A percentile compares a stretch with the other conserved stretches of the same genome.
phyloP scores from a whole-genome alignment of 495 filamentous ascomycete genomes.

The Neurospora cerealis region DNA sequence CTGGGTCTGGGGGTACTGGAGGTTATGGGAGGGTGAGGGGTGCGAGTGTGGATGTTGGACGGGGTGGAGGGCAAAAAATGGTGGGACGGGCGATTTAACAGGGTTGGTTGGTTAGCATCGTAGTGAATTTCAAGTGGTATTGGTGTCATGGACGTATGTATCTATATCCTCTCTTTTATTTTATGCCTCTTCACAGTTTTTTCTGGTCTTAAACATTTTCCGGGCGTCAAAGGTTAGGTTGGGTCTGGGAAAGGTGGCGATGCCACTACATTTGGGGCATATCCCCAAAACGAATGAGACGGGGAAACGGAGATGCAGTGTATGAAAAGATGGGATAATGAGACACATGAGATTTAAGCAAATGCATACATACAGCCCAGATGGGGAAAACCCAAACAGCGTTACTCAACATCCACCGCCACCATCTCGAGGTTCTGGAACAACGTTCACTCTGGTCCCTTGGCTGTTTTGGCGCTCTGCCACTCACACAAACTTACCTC shows the following conservation, averaged over 20 bases:
- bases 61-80: neutral
- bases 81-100: neutral
- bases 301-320: no score
- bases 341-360: no score
- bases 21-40: neutral
- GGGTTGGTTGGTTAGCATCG: neutral
- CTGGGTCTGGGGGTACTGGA: neutral
- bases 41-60: neutral
- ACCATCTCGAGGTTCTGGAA: neutral
- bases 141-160: neutral
- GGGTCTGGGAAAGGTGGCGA: neutral
- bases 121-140: neutral
- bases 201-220: neutral
- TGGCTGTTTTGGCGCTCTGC: no score
- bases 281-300: neutral
- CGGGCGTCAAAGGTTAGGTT: neutral
- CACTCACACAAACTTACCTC: neutral
- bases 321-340: no score
- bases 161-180: neutral
- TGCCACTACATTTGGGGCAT: neutral
- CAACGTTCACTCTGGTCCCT: neutral
- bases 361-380: no score
- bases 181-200: neutral
- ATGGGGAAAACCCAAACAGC: no score
- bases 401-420: no score